Evolutionary conservation across 768 basidiomycete species (phyloP), one percentile per base, ranked within the genome.

Genomic region (Multifurca ochricompacta): DNA sequence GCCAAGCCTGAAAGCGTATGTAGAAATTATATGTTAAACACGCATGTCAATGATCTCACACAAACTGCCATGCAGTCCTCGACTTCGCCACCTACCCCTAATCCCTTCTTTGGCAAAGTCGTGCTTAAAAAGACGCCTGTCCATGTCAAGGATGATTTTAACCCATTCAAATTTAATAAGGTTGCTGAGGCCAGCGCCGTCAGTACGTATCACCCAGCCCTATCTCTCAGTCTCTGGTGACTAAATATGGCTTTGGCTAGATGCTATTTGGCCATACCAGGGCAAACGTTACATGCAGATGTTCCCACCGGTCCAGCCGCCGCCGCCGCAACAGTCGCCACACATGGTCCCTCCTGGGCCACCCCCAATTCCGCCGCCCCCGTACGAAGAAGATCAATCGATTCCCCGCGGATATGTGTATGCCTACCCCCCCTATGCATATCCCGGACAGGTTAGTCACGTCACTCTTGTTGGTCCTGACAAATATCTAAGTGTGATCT

Each of bases 81-180:
- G 30, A 25, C 53, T 19, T 62, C 70, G n/a, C 72, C 75, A 45
- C 54, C 78, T 23, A 68, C 77, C 9, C 81, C 83, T 30, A 90
- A 96, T 65, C 85, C 91, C 16, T 98, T 97, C 84, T 98, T 96
- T 65, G 89, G 92, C 28, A 74, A 80, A 28, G 84, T 86, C 32
- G 67, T 74, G 18, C 79, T 83, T 67, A 91, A 91, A 77, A 89
- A 87, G 71, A 78, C 77, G 3, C 76, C 80, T 21, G 85, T 94
- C 32, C 86, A 91, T 66, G 80, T 95, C 69, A 91, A 95, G 71
- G 91, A 96, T 62, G 95, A 97, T 66, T 99, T 99, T 67, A 96
- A 94, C 68, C 93, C 95, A 14, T 96, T 95, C 80, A 91, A 90
- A 71, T 81, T 85, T 63, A 79, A 80, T 65, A 90, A 90, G 67